Base-by-base conservation (phyloP, 1,139 yeast species). In the Geotrichum bryndzae region DNA sequence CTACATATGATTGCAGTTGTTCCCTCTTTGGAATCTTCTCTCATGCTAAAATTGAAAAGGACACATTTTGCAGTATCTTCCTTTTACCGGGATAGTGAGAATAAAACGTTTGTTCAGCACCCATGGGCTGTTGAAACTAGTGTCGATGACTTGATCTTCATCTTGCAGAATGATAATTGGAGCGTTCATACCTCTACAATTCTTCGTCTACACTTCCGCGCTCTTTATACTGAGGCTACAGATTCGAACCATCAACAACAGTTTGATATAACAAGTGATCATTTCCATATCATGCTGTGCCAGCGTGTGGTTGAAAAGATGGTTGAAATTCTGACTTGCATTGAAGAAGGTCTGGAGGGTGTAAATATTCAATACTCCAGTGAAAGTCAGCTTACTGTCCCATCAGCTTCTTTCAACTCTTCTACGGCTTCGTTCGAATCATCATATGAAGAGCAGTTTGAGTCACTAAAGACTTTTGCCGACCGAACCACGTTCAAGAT, bases 401-500 rank as follows among this genome's bases (percentile, higher is more conserved):
- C 56, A 15, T 22, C 23, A 22, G 22, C 60, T 22, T 23, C 55
- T 15, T 23, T 57, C 18, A 29, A 29, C 11, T 51, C 22, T 15
- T 45, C 58, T 22, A 22, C 50, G 1, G 58, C 60, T 8, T 51
- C 41, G 10, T 61, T 59, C n/a, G 58, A 46, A 3, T 48, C 59
- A 15, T 41, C 56, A 15, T 22, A 58, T 11, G 59, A 59, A 15
- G 18, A 41, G 18, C 58, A 61, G 11, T 56, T 61, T 38, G 53
- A 56, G 5, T 54, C 57, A 27, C 25, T 66, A 13, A 63, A 61
- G 50, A 53, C 56, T 31, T 69, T 22, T 74, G 65, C 67, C 1
- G 65, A 62, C 29, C 59, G 62, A n/a, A 63, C 64, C 29, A 62
- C 88, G 0, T 77, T 88, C 52, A 87, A 84, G 61, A 79, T 88